A percentile compares a stretch with the other conserved stretches of the same genome.
Conservation (phyloP, 495 filamentous ascomycete genomes). For the Tuber umbilicatum region DNA sequence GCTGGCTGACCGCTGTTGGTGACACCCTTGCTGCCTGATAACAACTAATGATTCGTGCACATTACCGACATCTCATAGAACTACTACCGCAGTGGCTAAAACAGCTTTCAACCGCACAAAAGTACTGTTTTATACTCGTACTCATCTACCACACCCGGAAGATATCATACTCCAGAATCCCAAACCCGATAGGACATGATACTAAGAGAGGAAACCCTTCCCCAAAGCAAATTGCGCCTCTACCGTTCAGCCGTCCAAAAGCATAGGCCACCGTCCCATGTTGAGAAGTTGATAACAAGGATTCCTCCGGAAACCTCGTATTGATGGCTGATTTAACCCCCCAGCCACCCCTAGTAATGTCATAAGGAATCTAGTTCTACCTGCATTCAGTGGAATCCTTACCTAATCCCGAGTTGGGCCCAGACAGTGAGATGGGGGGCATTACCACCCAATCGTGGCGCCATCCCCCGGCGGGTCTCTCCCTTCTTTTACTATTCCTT, state of each 20-base stretch:
- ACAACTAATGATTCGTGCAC: neutral
- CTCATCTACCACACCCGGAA: neutral
- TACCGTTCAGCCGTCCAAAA: neutral
- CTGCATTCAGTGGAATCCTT: no score
- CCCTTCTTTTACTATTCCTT: no score
- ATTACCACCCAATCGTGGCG: no score
- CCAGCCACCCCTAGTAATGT: neutral
- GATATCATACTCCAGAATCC: neutral
- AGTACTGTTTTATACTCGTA: neutral
- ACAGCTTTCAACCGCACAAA: neutral
- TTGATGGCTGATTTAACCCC: no score
- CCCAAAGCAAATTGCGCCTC: neutral
- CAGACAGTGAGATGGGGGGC: no score
- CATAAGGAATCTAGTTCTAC: no score
- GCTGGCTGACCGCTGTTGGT: neutral
- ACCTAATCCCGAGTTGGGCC: no score
- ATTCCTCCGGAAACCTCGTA: neutral
- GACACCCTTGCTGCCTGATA: neutral
- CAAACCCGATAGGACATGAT: neutral
- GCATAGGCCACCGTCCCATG: neutral
- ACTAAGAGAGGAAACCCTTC: neutral
- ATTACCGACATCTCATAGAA: no score
- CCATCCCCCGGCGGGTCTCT: no score
- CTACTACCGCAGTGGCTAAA: no score
- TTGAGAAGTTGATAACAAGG: no score